Evolutionary conservation across 148 eudicot genomes (phyloP).

Genomic region (Bassia scoparia): DNA sequence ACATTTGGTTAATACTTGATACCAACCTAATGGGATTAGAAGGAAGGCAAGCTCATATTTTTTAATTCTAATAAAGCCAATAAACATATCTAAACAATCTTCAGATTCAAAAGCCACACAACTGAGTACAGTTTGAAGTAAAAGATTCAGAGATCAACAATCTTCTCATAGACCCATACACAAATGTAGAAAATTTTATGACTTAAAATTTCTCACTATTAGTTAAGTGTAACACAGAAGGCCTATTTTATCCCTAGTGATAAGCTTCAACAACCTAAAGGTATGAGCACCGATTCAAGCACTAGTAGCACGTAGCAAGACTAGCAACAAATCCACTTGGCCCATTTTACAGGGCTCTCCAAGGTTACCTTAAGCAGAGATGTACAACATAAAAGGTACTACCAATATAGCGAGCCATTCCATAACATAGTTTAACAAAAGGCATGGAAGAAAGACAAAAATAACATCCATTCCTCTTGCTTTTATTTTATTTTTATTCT

Average conservation of each 20-base stretch:
- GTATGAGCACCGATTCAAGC: background rate
- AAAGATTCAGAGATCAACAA: background rate
- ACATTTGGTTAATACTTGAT: too few species aligned
- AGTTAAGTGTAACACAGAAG: background rate
- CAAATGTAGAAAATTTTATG: background rate
- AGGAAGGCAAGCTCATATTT: too few species aligned
- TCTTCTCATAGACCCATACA: constrained; percentile 1
- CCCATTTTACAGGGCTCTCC: background rate
- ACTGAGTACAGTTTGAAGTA: background rate
- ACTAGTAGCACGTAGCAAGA: background rate
- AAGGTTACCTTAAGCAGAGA: background rate
- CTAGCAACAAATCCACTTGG: background rate
- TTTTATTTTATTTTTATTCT: too few species aligned
- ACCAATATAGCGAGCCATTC: background rate
- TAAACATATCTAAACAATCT: too few species aligned
- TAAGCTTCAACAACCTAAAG: background rate
- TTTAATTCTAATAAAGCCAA: too few species aligned
- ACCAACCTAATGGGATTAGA: too few species aligned
- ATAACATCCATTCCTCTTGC: too few species aligned
- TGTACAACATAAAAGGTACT: background rate
- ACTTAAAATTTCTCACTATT: too few species aligned
- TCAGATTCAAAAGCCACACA: constrained; percentile 11
- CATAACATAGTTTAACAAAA: background rate
- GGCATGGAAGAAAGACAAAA: constrained; percentile 5
- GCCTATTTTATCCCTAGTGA: background rate